Conservation (phyloP, 371 early-diverging fungal species). For the Smittium culicis region DNA sequence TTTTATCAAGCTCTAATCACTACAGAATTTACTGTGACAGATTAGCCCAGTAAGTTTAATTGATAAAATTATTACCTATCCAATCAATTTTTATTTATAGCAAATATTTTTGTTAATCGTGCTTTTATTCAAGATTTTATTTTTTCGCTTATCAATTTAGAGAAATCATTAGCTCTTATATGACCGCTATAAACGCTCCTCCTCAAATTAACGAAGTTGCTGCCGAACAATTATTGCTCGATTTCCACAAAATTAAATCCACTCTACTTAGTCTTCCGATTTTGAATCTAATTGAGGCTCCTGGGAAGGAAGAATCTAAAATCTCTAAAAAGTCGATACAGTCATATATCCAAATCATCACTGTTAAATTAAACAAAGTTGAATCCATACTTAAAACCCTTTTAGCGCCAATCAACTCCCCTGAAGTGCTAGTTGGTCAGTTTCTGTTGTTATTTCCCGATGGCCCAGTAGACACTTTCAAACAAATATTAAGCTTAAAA, state of each 20-base stretch:
- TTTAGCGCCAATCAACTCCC: conserved; percentile 72
- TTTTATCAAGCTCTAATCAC: conserved; percentile 55
- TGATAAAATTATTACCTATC: not conserved
- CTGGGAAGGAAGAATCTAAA: not conserved
- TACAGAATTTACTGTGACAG: conserved; percentile 74
- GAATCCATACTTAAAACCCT: conserved; percentile 80
- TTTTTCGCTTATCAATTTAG: not conserved
- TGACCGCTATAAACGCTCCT: conserved; percentile 13
- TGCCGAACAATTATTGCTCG: conserved; percentile 59
- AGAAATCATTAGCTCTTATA: conserved; percentile 11
- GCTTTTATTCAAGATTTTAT: not conserved
- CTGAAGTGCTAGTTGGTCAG: conserved; percentile 68
- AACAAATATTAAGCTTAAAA: conserved; percentile 73
- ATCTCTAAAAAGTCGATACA: not conserved
- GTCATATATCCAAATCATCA: conserved; percentile 67
- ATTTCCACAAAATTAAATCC: conserved; percentile 76
- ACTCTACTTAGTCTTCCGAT: conserved; percentile 55
- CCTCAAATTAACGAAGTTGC: conserved; percentile 26
- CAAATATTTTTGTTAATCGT: conserved; percentile 35
- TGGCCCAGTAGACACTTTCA: conserved; percentile 46
- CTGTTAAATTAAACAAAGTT: conserved; percentile 55
- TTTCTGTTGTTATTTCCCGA: conserved; percentile 72
- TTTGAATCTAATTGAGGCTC: conserved; percentile 16
- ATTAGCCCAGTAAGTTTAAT: not conserved
- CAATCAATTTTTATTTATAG: conserved; percentile 35